Evolutionary conservation across 129 eudicot species (phyloP).

Genomic region (Cynara cardunculus): DNA sequence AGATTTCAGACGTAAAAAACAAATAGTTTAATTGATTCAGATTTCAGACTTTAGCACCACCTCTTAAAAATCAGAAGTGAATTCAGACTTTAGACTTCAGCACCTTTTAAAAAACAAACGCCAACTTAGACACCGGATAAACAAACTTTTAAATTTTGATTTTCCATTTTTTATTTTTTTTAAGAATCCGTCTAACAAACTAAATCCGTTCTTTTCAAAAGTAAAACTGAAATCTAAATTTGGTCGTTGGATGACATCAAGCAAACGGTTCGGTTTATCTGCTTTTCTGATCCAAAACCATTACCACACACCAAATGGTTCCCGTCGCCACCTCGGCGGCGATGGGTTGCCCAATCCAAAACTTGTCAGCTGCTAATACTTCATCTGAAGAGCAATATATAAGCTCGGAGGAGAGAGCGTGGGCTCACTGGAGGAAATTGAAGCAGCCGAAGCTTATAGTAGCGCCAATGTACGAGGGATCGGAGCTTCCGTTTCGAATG

Average conservation of each 20-base stretch:
- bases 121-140: no score
- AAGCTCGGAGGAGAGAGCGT: slow-evolving; percentile 62
- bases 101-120: no score
- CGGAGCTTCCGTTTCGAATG: slow-evolving; percentile 94
- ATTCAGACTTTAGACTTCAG: no score
- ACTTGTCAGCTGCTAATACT: not conserved
- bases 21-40: no score
- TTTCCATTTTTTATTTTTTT: not conserved
- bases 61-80: no score
- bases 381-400: not conserved
- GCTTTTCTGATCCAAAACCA: slow-evolving; percentile 19
- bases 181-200: no score
- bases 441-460: slow-evolving; percentile 75
- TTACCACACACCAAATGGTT: slow-evolving; percentile 7
- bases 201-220: no score
- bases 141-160: no score
- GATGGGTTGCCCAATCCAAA: not conserved
- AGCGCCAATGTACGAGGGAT: slow-evolving; percentile 93
- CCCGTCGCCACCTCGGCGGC: slow-evolving; percentile 16
- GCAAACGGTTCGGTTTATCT: slow-evolving; percentile 22
- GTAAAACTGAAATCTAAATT: no score
- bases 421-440: slow-evolving; percentile 94
- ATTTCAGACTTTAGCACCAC: no score
- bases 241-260: slow-evolving; percentile 19
- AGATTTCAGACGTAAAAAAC: no score